Evolutionary conservation across 257 asterid species (phyloP).

Genomic region (Voacanga thouarsii): DNA sequence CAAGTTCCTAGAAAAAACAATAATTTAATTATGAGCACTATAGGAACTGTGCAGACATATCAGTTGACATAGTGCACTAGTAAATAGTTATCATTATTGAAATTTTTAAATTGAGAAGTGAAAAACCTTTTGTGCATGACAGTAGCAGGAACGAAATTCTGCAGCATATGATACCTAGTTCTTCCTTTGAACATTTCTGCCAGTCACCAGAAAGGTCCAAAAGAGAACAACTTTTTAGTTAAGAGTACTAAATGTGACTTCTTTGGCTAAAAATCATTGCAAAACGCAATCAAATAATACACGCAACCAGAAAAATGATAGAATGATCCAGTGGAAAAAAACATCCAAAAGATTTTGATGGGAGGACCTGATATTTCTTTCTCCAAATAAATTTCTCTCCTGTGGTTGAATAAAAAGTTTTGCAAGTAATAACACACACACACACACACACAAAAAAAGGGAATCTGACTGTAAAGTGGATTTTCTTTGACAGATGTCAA

Average conservation of each 20-base stretch:
- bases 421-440: not conserved
- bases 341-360: not conserved
- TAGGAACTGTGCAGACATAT: not conserved
- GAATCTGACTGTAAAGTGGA: not conserved
- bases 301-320: not conserved
- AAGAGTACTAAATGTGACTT: not conserved
- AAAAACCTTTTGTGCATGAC: not conserved
- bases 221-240: not conserved
- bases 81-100: not conserved
- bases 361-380: not conserved
- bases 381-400: not conserved
- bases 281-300: not conserved
- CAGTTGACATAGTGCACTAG: not conserved
- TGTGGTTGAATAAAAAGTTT: not conserved
- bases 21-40: not conserved
- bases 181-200: not conserved
- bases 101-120: not conserved
- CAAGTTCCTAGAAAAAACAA: not conserved
- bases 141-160: not conserved
- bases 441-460: not conserved
- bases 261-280: not conserved
- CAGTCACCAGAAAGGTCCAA: not conserved
- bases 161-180: not conserved
- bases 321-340: not conserved
- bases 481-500: not conserved